phyloP scores from a whole-genome alignment of 768 basidiomycete genomes.

The Trametes villosa region DNA sequence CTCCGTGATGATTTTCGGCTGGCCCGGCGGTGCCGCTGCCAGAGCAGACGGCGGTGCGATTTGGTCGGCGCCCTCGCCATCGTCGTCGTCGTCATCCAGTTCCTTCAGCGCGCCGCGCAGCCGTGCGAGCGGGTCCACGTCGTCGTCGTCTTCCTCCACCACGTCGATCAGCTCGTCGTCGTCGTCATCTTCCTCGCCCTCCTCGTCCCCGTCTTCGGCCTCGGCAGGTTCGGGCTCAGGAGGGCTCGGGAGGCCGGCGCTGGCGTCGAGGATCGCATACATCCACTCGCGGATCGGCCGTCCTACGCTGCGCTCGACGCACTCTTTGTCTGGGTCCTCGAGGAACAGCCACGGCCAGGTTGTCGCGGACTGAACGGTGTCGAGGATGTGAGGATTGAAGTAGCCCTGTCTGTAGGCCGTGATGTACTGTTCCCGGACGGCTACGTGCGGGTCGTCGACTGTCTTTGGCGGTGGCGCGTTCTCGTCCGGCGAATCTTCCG shows the following conservation, averaged over 20 bases:
- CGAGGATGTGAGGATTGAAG: constrained; percentile 60
- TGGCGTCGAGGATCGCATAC: constrained; percentile 70
- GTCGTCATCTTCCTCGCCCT: constrained; percentile 30
- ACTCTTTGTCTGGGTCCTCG: constrained; percentile 77
- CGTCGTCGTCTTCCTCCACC: constrained; percentile 39
- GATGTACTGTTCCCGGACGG: constrained; percentile 57
- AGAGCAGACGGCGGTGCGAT: constrained; percentile 41
- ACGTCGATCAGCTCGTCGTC: constrained; percentile 37
- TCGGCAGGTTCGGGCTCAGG: constrained; percentile 24
- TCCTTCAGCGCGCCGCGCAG: constrained; percentile 68
- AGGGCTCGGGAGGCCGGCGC: constrained; percentile 58
- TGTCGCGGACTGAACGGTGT: constrained; percentile 63
- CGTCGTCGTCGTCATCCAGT: constrained; percentile 49
- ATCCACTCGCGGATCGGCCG: constrained; percentile 66
- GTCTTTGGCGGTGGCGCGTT: constrained; percentile 11
- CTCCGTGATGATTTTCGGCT: constrained; percentile 46
- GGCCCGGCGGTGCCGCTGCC: constrained; percentile 12
- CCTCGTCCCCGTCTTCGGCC: constrained; percentile 19
- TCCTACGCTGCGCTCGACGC: constrained; percentile 64
- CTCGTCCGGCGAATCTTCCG: constrained; percentile 32
- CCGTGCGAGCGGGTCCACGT: constrained; percentile 67
- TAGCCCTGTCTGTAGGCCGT: constrained; percentile 64
- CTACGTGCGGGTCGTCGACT: constrained; percentile 8
- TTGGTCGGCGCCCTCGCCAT: constrained; percentile 31
- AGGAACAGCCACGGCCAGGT: constrained; percentile 77